These are phyloP conservation scores for Globisporangium alternatum DNA, from an alignment of 352 stramenopile species.

Conservation along the genomic window DNA sequence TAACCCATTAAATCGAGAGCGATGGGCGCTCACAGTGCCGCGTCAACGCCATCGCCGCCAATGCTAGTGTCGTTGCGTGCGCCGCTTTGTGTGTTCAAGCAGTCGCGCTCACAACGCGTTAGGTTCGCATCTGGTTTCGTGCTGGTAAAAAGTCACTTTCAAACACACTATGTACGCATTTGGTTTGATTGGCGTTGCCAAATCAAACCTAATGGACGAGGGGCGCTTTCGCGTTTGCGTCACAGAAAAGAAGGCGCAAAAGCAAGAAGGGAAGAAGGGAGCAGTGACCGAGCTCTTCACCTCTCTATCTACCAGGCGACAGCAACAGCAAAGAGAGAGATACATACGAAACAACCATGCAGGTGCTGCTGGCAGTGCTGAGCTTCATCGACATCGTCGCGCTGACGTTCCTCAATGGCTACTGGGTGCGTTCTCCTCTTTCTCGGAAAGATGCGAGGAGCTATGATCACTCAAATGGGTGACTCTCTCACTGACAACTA, in stretches of 20 bases:
- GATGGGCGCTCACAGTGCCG: conserved; percentile 45
- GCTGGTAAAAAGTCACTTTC: background rate
- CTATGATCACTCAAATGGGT: background rate
- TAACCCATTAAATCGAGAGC: background rate
- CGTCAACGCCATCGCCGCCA: conserved; percentile 37
- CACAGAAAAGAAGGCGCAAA: background rate
- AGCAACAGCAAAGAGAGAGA: background rate
- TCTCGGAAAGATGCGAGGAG: conserved; percentile 5
- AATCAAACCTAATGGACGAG: background rate
- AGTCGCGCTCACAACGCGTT: background rate
- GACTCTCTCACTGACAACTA: background rate
- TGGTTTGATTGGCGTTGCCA: background rate
- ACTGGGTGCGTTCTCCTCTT: conserved; percentile 56
- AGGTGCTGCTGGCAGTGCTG: conserved; percentile 73
- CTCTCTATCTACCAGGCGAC: background rate
- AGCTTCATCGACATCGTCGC: conserved; percentile 83
- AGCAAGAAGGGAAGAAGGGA: conserved; percentile 6
- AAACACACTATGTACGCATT: background rate
- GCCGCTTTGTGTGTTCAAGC: conserved; percentile 11
- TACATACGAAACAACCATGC: conserved; percentile 33
- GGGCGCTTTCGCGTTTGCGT: background rate
- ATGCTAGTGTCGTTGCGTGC: conserved; percentile 6
- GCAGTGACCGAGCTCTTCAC: background rate
- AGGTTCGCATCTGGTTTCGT: background rate
- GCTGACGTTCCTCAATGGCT: conserved; percentile 86